Evolutionary conservation across 441 rosid species (phyloP), one percentile per base, ranked within the genome.

Genomic region (Eruca vesicaria): DNA sequence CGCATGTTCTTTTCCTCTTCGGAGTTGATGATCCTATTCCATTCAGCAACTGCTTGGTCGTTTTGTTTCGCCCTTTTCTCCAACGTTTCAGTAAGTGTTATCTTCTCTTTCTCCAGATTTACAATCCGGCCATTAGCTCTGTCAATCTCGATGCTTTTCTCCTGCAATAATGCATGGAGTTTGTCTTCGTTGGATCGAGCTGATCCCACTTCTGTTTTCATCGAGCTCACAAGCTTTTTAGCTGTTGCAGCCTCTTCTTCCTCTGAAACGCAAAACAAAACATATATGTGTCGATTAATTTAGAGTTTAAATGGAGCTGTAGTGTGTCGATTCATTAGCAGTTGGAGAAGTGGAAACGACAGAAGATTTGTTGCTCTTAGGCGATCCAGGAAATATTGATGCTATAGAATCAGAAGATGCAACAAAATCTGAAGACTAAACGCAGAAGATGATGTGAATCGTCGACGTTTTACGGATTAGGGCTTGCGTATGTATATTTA

Each of bases 161-260:
- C 97, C 85, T 86, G 86, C 23, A 92, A 93, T 81, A 85, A 15
- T 59, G 68, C 82, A 78, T 94, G 88, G 45, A 89, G 79, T 73
- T 86, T 89, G 2, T 68, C 71, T 75, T 86, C 91, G 31, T 87
- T 93, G 78, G 71, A 84, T 41, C 84, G 84, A 14, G 88, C 88
- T 41, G 84, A 75, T 20, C 78, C 85, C 36, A 85, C 87, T 73
- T 89, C 89, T 29, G 79, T 63, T 35, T 83, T 83, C 38, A 86
- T 88, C 73, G 60, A 86, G 68, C 87, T 91, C 77, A 87, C 90
- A 76, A 86, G 63, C 38, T 87, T 86, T 69, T 84, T 87, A 14
- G 91, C 90, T 75, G 84, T 80, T 85, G 81, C 88, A 50, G 83
- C 90, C 81, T 87, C 97, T 3, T 58, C 83, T 81, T 88, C 93